phyloP scores from a whole-genome alignment of 2,329 filamentous ascomycete genomes.

The Pyrenophora seminiperda region DNA sequence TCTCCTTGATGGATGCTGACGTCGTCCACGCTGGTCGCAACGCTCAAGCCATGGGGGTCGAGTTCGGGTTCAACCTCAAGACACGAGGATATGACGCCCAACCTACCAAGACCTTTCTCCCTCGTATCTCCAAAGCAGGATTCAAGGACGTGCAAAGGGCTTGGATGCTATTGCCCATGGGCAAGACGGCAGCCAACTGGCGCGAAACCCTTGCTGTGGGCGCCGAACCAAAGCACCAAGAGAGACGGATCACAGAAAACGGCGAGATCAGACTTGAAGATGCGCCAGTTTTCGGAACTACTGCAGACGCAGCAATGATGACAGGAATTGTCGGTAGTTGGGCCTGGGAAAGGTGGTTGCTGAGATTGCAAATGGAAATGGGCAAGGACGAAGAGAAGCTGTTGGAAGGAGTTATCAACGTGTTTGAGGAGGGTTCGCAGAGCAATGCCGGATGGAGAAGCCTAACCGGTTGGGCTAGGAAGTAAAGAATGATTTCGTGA shows the following conservation, averaged over 20 bases:
- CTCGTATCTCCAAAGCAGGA: slow-evolving; percentile 72
- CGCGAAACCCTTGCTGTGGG: slow-evolving; percentile 45
- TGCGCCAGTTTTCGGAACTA: slow-evolving; percentile 50
- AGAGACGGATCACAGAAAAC: slow-evolving; percentile 46
- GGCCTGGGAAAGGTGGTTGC: slow-evolving; percentile 96
- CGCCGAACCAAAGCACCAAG: slow-evolving; percentile 34
- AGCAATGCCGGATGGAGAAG: slow-evolving; percentile 64
- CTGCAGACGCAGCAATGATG: slow-evolving; percentile 72
- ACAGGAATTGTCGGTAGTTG: slow-evolving; percentile 84
- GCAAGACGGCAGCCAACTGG: slow-evolving; percentile 53
- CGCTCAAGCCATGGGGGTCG: slow-evolving; percentile 81
- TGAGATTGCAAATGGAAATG: slow-evolving; percentile 86
- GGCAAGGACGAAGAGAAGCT: slow-evolving; percentile 64
- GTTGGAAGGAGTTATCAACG: slow-evolving; percentile 61
- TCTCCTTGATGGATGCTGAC: slow-evolving; percentile 85
- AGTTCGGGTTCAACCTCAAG: slow-evolving; percentile 89
- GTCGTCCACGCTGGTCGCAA: slow-evolving; percentile 82
- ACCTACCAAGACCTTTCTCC: slow-evolving; percentile 80
- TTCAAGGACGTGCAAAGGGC: slow-evolving; percentile 82
- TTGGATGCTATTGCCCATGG: slow-evolving; percentile 90
- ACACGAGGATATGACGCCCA: slow-evolving; percentile 87
- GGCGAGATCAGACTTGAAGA: slow-evolving; percentile 39
- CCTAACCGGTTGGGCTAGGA: slow-evolving; percentile 58
- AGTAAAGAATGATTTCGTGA: slow-evolving; percentile 26
- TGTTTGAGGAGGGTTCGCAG: slow-evolving; percentile 65